A percentile compares a stretch with the other conserved stretches of the same genome.
These are phyloP conservation scores for Neonothopanus nambi DNA, from an alignment of 1,284 basidiomycete species.

Conservation along the genomic window DNA sequence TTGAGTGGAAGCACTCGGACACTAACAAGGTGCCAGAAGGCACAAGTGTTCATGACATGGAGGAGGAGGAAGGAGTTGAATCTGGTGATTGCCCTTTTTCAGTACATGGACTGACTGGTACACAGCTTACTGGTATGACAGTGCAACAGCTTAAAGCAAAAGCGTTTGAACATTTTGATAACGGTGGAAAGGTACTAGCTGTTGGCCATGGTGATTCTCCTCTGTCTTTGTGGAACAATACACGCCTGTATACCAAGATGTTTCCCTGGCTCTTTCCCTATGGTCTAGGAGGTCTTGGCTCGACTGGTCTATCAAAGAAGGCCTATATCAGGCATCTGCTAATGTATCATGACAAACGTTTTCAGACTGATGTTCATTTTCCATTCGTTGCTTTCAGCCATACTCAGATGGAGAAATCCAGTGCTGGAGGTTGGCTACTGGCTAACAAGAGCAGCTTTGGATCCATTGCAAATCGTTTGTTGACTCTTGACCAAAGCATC, in stretches of 20 bases:
- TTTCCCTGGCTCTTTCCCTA: conserved; percentile 41
- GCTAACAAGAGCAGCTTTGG: conserved; percentile 27
- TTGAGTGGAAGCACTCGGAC: conserved; percentile 24
- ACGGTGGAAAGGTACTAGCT: conserved; percentile 18
- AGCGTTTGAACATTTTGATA: conserved; percentile 25
- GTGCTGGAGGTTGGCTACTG: conserved; percentile 31
- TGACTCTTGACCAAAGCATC: conserved; percentile 24
- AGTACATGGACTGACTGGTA: conserved; percentile 21
- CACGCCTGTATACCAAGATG: conserved; percentile 31
- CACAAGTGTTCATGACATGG: conserved; percentile 12
- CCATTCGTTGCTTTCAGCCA: conserved; percentile 32
- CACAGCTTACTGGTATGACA: conserved; percentile 16
- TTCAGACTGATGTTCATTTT: conserved; percentile 28
- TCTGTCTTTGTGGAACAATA: conserved; percentile 30
- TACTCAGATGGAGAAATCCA: conserved; percentile 26
- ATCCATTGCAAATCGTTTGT: conserved; percentile 26
- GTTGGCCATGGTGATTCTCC: conserved; percentile 24
- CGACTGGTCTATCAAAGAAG: conserved; percentile 6
- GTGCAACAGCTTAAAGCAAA: conserved; percentile 7
- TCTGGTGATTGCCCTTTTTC: conserved; percentile 21
- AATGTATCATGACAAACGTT: conserved; percentile 32
- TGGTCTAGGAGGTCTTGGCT: conserved; percentile 33
- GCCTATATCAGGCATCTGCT: conserved; percentile 26
- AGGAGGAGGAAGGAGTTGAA: conserved; percentile 17
- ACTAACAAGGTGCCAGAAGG: conserved; percentile 21